Evolutionary conservation across 768 basidiomycete species (phyloP), one percentile per base, ranked within the genome.

Genomic region (Coprinopsis strossmayeri): DNA sequence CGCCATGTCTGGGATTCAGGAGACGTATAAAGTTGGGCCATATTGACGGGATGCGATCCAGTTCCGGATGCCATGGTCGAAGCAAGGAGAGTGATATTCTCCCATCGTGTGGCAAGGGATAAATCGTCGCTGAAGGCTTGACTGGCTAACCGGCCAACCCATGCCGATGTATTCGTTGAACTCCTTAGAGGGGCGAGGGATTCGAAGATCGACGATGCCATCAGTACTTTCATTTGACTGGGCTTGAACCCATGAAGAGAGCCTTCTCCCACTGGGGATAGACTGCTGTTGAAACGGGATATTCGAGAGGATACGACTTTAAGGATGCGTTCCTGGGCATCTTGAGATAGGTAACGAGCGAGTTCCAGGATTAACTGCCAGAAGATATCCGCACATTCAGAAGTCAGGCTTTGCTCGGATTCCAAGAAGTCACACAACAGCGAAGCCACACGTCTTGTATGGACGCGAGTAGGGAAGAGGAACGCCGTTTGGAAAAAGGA

Each of bases 401-500:
- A 42, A 32, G 17, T 13, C 7, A 38, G 9, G 13, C 5, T 21
- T n/a, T 7, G 61, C 48, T 11, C 67, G 55, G 34, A 64, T 61
- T 30, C 59, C 56, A 13, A 55, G 43, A 25, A 28, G 17, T 43
- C 34, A 17, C 39, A 23, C 13, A 51, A 20, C 3, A 50, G 45
- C 15, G 41, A 34, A 23, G 34, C 25, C 28, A 50, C 24, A 2
- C 34, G 46, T 3, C 21, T 40, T 15, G 18, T 3, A 15, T 45
- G 46, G 5, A 15, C 43, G 34, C 48, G 23, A 40, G 32, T n/a
- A 10, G 28, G 43, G 28, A n/a, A 20, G 45, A 23, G 12, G 12
- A 13, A 23, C 4, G 40, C 68, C 0, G 67, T 59, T 20, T 67
- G 59, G 5, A 80, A 62, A 57, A 74, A 82, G 10, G 72, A 64